Percentiles rank a stretch among this genome's conserved stretches.
Evolutionary conservation across 2,329 filamentous ascomycete species (phyloP).

Genomic region (Paecilomyces fulvus): DNA sequence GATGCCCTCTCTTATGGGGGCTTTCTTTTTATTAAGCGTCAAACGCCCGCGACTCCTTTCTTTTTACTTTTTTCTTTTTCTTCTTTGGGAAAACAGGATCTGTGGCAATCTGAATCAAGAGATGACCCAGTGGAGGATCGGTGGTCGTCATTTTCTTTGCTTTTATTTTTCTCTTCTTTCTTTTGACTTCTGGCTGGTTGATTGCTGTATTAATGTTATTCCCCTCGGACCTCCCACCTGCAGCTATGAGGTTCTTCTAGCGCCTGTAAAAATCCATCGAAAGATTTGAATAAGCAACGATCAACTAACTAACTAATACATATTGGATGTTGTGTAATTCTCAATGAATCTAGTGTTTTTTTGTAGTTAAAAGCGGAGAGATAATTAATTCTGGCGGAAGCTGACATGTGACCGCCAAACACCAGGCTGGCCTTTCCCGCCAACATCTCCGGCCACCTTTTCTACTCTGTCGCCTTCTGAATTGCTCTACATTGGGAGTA

Average conservation of each 20-base stretch:
- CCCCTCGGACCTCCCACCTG: neutral
- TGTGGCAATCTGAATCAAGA: slow-evolving; percentile 4
- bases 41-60: slow-evolving; percentile 2
- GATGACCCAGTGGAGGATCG: slow-evolving; percentile 1
- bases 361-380: neutral
- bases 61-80: slow-evolving; percentile 5
- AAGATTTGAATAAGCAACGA: neutral
- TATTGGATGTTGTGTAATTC: neutral
- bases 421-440: slow-evolving; percentile 20
- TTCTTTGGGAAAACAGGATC: neutral
- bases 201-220: neutral
- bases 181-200: slow-evolving; percentile 1
- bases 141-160: slow-evolving; percentile 8
- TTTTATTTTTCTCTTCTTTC: slow-evolving; percentile 4
- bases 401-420: slow-evolving; percentile 16
- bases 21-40: neutral
- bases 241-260: neutral
- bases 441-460: neutral
- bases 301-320: neutral
- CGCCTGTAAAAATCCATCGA: neutral
- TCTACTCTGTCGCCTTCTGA: neutral
- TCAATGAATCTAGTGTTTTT: neutral
- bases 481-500: neutral
- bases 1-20: neutral
- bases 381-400: neutral